phyloP scores from a whole-genome alignment of 768 basidiomycete species.

The Pleurotus platypus region DNA sequence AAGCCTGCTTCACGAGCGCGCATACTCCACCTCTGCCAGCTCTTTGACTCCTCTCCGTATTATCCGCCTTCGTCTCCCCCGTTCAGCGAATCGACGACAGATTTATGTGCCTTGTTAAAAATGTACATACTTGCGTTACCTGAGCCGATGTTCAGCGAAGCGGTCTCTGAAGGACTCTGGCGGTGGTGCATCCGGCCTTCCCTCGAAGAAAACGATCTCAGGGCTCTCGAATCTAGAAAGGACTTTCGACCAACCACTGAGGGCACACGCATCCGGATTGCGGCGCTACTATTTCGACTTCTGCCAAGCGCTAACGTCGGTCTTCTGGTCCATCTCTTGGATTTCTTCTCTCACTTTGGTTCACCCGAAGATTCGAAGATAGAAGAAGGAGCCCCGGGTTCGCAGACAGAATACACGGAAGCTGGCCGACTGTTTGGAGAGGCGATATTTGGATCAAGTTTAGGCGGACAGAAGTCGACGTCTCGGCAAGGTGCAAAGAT shows the following conservation, averaged over 20 bases:
- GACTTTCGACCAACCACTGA: background rate
- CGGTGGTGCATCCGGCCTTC: conserved; percentile 27
- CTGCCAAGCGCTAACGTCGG: conserved; percentile 40
- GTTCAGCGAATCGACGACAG: conserved; percentile 26
- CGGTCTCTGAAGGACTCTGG: conserved; percentile 32
- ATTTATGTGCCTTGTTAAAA: conserved; percentile 37
- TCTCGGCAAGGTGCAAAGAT: background rate
- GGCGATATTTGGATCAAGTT: background rate
- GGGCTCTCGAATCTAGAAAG: conserved; percentile 7
- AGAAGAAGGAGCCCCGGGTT: background rate
- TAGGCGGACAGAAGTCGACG: background rate
- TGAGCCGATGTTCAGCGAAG: conserved; percentile 31
- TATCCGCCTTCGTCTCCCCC: background rate
- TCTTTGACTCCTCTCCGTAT: background rate
- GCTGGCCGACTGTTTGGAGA: background rate
- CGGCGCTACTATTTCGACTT: conserved; percentile 35
- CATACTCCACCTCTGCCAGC: background rate
- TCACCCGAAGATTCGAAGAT: background rate
- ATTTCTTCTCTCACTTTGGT: conserved; percentile 26
- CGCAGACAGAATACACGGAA: background rate
- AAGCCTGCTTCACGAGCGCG: background rate
- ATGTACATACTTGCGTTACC: conserved; percentile 38
- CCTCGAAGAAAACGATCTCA: conserved; percentile 9
- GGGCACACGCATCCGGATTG: conserved; percentile 22
- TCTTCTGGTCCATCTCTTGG: conserved; percentile 39